phyloP scores from a whole-genome alignment of 2,329 filamentous ascomycete species.

The Fusarium praegraminearum region DNA sequence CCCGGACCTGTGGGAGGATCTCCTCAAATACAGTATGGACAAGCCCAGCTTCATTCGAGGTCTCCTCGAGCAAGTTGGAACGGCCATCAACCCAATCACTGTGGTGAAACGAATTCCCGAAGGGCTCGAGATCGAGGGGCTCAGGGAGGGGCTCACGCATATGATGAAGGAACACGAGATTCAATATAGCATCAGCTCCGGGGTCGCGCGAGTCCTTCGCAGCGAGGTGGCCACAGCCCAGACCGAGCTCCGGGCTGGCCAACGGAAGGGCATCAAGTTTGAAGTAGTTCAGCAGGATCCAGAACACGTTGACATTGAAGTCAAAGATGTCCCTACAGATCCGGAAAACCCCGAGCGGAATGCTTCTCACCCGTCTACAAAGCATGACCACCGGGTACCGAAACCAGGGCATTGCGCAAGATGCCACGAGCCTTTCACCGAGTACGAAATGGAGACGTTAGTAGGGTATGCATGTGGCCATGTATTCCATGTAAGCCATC shows the following conservation, averaged over 20 bases:
- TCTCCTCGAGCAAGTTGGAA: constrained; percentile 92
- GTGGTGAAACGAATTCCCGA: constrained; percentile 92
- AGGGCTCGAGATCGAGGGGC: constrained; percentile 89
- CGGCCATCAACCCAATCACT: constrained; percentile 90
- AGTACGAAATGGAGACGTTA: constrained; percentile 76
- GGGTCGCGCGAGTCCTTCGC: constrained; percentile 85
- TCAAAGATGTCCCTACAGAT: constrained; percentile 54
- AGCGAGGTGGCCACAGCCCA: constrained; percentile 90
- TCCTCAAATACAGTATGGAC: constrained; percentile 97
- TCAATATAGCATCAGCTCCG: constrained; percentile 90
- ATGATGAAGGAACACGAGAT: constrained; percentile 98
- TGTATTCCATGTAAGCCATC: constrained; percentile 81
- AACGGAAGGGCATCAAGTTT: constrained; percentile 89
- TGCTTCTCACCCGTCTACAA: constrained; percentile 28
- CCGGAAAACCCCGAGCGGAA: constrained; percentile 41
- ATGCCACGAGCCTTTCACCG: constrained; percentile 68
- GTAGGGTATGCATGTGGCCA: constrained; percentile 87
- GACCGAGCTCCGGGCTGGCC: constrained; percentile 80
- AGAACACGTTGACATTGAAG: constrained; percentile 59
- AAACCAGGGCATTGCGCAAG: constrained; percentile 69
- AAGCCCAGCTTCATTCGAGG: constrained; percentile 95
- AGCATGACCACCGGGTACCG: constrained; percentile 51
- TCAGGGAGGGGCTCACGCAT: constrained; percentile 87
- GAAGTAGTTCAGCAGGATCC: constrained; percentile 69
- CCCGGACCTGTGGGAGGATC: constrained; percentile 92